Conservation (phyloP, 2,329 filamentous ascomycete species). For the Daldinia eschscholtzii region DNA sequence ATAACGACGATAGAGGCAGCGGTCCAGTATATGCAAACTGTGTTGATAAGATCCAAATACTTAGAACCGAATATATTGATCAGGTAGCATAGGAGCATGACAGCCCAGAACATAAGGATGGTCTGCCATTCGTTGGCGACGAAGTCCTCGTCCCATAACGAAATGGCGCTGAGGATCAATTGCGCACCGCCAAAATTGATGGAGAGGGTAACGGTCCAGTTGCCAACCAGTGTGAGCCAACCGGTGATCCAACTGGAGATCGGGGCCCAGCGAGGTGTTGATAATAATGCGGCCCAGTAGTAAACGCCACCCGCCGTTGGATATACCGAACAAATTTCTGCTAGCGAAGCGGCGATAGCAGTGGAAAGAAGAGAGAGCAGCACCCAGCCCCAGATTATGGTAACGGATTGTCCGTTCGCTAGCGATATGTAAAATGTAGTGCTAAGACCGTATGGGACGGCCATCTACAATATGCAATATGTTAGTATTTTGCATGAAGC, state of each 20-base stretch:
- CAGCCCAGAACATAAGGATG: conserved; percentile 77
- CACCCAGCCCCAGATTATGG: conserved; percentile 78
- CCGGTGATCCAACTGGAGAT: conserved; percentile 77
- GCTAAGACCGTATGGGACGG: conserved; percentile 74
- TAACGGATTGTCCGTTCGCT: conserved; percentile 76
- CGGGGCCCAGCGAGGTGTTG: conserved; percentile 73
- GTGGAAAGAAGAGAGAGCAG: conserved; percentile 73
- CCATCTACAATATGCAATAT: conserved; percentile 63
- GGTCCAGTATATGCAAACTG: conserved; percentile 80
- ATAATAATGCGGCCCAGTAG: conserved; percentile 78
- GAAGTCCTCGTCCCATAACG: conserved; percentile 77
- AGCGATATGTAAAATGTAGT: conserved; percentile 78
- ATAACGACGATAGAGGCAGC: conserved; percentile 68
- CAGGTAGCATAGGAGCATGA: conserved; percentile 73
- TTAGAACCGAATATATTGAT: conserved; percentile 74
- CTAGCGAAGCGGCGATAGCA: conserved; percentile 73
- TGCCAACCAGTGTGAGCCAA: conserved; percentile 79
- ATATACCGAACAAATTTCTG: conserved; percentile 77
- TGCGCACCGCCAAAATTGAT: conserved; percentile 80
- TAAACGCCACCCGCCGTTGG: conserved; percentile 78
- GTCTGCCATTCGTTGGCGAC: conserved; percentile 77
- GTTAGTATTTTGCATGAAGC: conserved; percentile 14
- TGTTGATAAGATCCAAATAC: conserved; percentile 75
- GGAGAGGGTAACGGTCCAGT: conserved; percentile 74
- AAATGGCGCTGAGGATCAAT: conserved; percentile 74